Evolutionary conservation across 139 green algal species (phyloP), one percentile per base, ranked within the genome.

Genomic region (Haematococcus sp.): DNA sequence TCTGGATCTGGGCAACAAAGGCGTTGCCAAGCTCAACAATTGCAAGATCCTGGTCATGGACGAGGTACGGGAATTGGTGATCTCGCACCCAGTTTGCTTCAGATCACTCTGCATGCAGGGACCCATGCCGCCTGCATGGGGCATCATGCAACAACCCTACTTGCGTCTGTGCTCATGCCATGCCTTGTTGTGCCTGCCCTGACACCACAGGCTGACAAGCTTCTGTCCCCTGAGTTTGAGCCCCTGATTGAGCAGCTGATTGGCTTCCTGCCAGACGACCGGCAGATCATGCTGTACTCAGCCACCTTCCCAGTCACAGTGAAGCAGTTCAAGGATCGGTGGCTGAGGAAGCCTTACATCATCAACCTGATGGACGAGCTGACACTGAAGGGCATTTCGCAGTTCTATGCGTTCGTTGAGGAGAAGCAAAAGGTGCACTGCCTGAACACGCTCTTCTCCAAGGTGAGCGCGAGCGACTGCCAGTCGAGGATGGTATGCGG

Each of bases 301-400:
- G 95, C 95, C 17, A 98, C 95, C 2, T 99, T 99, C 83, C 96
- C 96, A 16, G 96, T 99, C 40, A 98, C 94, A 4, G 96, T 99
- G 56, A 98, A 98, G 79, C 75, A 92, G 46, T 99, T 99, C 84
- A 98, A 97, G 49, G 75, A 81, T 20, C 30, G 33, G 2, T 81
- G 25, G 32, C 76, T 77, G 59, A 91, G 88, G 72, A 97, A 96
- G 86, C 96, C 96, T 0, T 98, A 98, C 83, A 92, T 99, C 74
- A 98, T 99, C 76, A 99, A 99, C 86, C 85, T 99, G 11, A 99
- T 99, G 96, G 96, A 98, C 64, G 95, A 99, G 89, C 91, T 99
- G 25, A 99, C 96, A 2, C 90, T 99, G 1, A 98, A 98, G 84
- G 96, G 96, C 69, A 68, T 91, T n/a, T 85, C 81, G 68, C 94